phyloP scores from a whole-genome alignment of 2,329 filamentous ascomycete species.

The Aspergillus pseudotamarii region DNA sequence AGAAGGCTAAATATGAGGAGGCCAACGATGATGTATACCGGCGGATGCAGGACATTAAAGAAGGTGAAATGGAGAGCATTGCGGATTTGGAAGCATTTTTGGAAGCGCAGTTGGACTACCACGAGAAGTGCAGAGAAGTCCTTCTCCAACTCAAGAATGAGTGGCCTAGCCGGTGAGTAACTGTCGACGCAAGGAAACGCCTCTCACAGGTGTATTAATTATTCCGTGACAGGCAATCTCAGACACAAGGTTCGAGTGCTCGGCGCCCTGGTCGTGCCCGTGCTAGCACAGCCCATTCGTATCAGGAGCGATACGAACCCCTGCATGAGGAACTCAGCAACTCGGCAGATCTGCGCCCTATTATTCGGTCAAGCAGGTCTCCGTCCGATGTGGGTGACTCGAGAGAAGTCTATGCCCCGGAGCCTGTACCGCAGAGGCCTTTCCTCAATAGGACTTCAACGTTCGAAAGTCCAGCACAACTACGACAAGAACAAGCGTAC shows the following conservation, averaged over 20 bases:
- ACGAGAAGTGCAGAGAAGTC: slow-evolving; percentile 87
- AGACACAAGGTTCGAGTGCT: slow-evolving; percentile 29
- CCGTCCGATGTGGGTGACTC: slow-evolving; percentile 39
- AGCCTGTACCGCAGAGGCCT: slow-evolving; percentile 50
- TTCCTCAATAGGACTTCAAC: slow-evolving; percentile 56
- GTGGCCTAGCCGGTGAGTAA: slow-evolving; percentile 61
- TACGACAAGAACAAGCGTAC: slow-evolving; percentile 57
- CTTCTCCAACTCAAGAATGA: slow-evolving; percentile 70
- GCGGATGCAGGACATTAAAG: slow-evolving; percentile 95
- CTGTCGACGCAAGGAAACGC: background rate
- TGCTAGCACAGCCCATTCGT: slow-evolving; percentile 66
- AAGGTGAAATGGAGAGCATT: slow-evolving; percentile 82
- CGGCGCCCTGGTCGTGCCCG: slow-evolving; percentile 57
- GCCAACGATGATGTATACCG: slow-evolving; percentile 87
- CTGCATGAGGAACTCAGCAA: slow-evolving; percentile 58
- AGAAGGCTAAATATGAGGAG: slow-evolving; percentile 96
- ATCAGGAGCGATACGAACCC: slow-evolving; percentile 60
- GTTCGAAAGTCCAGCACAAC: slow-evolving; percentile 60
- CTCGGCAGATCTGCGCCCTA: slow-evolving; percentile 53
- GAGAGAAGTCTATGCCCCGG: slow-evolving; percentile 46
- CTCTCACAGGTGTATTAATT: background rate
- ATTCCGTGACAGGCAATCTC: slow-evolving; percentile 27
- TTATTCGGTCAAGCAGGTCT: slow-evolving; percentile 53
- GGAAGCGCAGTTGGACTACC: slow-evolving; percentile 86
- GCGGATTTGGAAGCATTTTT: slow-evolving; percentile 78